Evolutionary conservation across 75 land plant genomes (phyloP), one percentile per base, ranked within the genome.

Genomic region (Pinus albicaulis): DNA sequence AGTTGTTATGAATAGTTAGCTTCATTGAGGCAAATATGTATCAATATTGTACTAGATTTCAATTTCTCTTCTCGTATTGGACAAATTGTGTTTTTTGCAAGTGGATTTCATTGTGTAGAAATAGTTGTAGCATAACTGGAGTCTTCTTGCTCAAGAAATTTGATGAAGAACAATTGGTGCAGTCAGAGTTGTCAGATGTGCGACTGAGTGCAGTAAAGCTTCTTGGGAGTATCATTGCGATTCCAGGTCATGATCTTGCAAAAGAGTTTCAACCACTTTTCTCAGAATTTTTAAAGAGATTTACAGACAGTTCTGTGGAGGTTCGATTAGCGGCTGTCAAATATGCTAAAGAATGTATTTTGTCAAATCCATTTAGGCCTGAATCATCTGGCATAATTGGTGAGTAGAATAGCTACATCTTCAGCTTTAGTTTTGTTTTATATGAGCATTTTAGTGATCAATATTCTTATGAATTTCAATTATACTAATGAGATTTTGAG

Each of bases 321-420:
- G 87, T 93, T 52, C 80, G 96, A 3, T 57, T 93, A 65, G 81
- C 90, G 71, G 86, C 84, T 28, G 86, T 93, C 66, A 85, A 89
- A 56, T 74, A 82, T 78, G 82, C 85, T 26, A 89, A 91, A 73
- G 77, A 82, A 62, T 91, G 92, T 72, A 55, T 93, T 60, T 74
- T 93, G 14, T 80, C 87, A 17, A 79, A 93, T 76, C 84, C 92
- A 71, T 79, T 78, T 12, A 81, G 93, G 79, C 75, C 83, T 72
- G 93, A 87, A 62, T 83, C 92, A 81, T 44, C 85, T 73, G 82
- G 88, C 56, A 87, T 93, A 4, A 72, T 89, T 12, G 41, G 96
- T 91, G 79, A 84, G 89, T 28, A n/a, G 72, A 31, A 28, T 19
- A n/a, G 13, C 7, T 66, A 12, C 3, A 52, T 31, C 38, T 64